phyloP scores from a whole-genome alignment of 176 grass and related monocot genomes.

The Leersia perrieri region DNA sequence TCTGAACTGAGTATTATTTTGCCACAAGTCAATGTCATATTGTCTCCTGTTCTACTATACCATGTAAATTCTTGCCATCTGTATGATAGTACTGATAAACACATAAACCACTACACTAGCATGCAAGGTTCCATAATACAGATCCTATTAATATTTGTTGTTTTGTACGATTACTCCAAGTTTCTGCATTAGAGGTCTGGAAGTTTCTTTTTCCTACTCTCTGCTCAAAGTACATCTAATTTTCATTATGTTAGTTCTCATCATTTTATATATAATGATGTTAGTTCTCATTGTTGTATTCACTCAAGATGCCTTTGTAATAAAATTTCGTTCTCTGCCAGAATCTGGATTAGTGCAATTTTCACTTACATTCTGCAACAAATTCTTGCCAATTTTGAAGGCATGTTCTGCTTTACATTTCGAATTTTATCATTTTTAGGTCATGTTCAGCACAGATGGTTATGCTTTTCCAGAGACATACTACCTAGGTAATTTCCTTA shows the following conservation, averaged over 20 bases:
- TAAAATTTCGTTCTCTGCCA: neutral
- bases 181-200: neutral
- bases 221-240: neutral
- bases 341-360: neutral
- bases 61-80: neutral
- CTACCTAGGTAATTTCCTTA: constrained; percentile 68
- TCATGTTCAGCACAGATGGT: constrained; percentile 98
- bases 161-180: neutral
- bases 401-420: constrained; percentile 25
- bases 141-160: neutral
- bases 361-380: neutral
- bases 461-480: constrained; percentile 98
- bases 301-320: constrained; percentile 12
- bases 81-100: neutral
- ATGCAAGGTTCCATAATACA: neutral
- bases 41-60: neutral
- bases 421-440: constrained; percentile 54
- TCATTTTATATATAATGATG: neutral
- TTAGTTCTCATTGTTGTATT: constrained; percentile 13
- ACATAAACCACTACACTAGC: neutral
- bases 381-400: constrained; percentile 12
- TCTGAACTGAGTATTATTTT: neutral
- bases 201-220: neutral
- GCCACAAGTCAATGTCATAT: neutral
- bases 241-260: constrained; percentile 20